Percentiles rank a stretch among this genome's conserved stretches.
These are phyloP conservation scores for Chlorella sp. DNA, from an alignment of 139 green algal genomes.

Conservation along the genomic window DNA sequence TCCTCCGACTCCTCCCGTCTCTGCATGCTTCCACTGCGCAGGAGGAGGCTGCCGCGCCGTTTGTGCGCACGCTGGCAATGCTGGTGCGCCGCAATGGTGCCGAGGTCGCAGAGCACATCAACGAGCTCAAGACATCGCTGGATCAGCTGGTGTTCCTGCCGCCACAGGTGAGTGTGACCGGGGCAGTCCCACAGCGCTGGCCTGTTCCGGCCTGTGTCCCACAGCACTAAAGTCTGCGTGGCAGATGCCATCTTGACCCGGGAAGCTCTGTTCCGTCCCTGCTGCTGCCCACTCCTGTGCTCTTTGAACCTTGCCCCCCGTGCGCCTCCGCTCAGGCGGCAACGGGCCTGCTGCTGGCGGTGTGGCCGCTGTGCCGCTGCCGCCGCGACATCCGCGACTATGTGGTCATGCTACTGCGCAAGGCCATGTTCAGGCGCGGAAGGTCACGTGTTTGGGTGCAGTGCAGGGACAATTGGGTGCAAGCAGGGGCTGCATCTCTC, in stretches of 20 bases:
- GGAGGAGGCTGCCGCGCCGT: conserved; percentile 26
- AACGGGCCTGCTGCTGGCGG: conserved; percentile 38
- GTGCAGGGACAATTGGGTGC: too few relatives aligned
- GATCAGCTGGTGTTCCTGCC: conserved; percentile 27
- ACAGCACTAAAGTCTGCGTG: too few relatives aligned
- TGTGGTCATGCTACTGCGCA: conserved; percentile 36
- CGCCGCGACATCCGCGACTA: conserved; percentile 23
- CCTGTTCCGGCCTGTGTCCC: too few relatives aligned
- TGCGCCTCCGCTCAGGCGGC: conserved; percentile 2
- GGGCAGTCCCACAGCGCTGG: too few relatives aligned
- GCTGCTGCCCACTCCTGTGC: too few relatives aligned
- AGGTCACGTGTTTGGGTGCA: background rate
- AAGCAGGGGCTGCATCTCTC: too few relatives aligned
- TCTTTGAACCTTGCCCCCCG: too few relatives aligned
- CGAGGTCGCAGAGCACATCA: conserved; percentile 4
- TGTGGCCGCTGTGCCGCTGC: conserved; percentile 30
- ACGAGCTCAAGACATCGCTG: conserved; percentile 20
- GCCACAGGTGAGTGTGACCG: too few relatives aligned
- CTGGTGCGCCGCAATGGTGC: conserved; percentile 19
- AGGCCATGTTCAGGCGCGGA: conserved; percentile 33
- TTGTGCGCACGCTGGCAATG: conserved; percentile 11
- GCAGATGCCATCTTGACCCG: too few relatives aligned
- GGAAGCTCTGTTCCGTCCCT: too few relatives aligned
- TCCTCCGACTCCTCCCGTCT: too few relatives aligned
- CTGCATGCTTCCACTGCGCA: background rate